A percentile compares a stretch with the other conserved stretches of the same genome.
Evolutionary conservation across 257 asterid genomes (phyloP).

Genomic region (Penstemon davidsonii): DNA sequence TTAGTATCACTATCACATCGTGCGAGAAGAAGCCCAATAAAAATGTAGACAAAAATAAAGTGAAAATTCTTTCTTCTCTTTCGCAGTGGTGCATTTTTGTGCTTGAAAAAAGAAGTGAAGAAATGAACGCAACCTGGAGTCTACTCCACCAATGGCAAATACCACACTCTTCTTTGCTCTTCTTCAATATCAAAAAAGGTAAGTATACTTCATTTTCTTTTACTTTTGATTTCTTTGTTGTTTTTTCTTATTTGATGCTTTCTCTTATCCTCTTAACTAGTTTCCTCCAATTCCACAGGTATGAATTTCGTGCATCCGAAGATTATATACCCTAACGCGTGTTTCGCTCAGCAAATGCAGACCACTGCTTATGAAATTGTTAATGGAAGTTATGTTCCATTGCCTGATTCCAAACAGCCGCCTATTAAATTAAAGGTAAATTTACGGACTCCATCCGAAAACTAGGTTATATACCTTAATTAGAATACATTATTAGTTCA

Average conservation of each 20-base stretch:
- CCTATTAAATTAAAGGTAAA: conserved; percentile 37
- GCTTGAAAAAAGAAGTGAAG: conserved; percentile 7
- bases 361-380: conserved; percentile 63
- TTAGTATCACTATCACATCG: no score
- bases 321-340: conserved; percentile 35
- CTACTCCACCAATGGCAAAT: conserved; percentile 56
- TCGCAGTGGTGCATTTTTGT: neutral
- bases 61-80: neutral
- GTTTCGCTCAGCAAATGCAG: conserved; percentile 71
- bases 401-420: conserved; percentile 39
- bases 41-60: neutral
- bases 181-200: conserved; percentile 50
- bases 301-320: conserved; percentile 42
- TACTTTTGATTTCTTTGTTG: neutral
- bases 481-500: no score
- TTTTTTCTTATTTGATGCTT: neutral
- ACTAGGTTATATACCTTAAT: no score
- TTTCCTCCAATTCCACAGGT: conserved; percentile 39
- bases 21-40: no score
- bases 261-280: neutral
- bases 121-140: conserved; percentile 55
- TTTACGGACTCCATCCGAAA: no score
- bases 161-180: conserved; percentile 41
- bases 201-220: neutral
- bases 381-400: conserved; percentile 73